Conservation (phyloP, 202 grass and related monocot species). For the Elaeis oleifera region DNA sequence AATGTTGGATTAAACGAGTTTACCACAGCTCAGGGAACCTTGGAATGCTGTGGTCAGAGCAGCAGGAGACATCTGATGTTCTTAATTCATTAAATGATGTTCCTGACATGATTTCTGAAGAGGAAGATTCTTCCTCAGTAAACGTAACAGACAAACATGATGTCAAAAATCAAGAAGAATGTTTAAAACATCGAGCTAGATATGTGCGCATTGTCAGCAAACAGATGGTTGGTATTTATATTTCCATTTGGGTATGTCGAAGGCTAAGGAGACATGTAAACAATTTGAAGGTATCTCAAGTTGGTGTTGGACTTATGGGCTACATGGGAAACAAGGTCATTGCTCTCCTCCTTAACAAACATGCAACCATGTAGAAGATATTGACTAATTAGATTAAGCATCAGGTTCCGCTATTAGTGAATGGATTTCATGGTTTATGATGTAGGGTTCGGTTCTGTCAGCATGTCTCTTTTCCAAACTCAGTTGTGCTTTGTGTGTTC, state of each 20-base stretch:
- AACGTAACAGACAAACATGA: slow-evolving; percentile 13
- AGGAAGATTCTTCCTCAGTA: slow-evolving; percentile 26
- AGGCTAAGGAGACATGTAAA: slow-evolving; percentile 43
- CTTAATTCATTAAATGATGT: slow-evolving; percentile 35
- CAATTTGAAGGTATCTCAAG: slow-evolving; percentile 50
- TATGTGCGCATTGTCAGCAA: slow-evolving; percentile 51
- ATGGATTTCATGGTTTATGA: neutral
- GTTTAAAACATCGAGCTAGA: slow-evolving; percentile 17
- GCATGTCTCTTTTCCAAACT: slow-evolving; percentile 63
- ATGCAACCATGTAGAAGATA: no score
- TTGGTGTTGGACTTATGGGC: slow-evolving; percentile 61
- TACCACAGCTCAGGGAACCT: slow-evolving; percentile 57
- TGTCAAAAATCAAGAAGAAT: slow-evolving; percentile 1
- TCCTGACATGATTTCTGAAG: slow-evolving; percentile 33
- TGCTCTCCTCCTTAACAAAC: neutral
- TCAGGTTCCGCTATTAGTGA: no score
- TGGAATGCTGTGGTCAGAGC: slow-evolving; percentile 54
- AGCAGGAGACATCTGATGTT: slow-evolving; percentile 44
- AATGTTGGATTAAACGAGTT: slow-evolving; percentile 34
- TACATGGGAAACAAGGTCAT: slow-evolving; percentile 73
- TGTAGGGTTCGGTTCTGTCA: slow-evolving; percentile 57
- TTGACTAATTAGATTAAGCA: no score
- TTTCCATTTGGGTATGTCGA: slow-evolving; percentile 53
- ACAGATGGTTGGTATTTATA: slow-evolving; percentile 71
- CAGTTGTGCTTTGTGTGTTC: slow-evolving; percentile 65